Conservation (phyloP, 768 basidiomycete species). For the Pleurotus pulmonarius region DNA sequence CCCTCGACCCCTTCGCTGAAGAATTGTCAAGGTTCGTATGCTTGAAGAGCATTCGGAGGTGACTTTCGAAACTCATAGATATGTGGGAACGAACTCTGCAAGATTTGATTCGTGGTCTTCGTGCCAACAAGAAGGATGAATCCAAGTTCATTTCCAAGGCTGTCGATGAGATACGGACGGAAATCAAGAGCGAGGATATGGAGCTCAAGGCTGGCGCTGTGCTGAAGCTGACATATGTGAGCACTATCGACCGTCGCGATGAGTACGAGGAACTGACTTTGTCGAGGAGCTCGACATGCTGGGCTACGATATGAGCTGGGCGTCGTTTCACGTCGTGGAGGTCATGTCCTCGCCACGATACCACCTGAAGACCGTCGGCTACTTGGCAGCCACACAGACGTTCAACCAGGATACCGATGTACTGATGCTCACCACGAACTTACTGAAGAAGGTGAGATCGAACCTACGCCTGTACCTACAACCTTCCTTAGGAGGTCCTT, state of each 20-base stretch:
- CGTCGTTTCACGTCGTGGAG: slow-evolving; percentile 95
- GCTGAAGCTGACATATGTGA: slow-evolving; percentile 93
- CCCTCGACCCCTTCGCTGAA: no score
- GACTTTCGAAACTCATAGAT: no score
- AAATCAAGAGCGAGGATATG: slow-evolving; percentile 94
- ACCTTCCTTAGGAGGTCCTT: slow-evolving; percentile 7
- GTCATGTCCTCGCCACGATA: slow-evolving; percentile 93
- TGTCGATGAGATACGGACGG: slow-evolving; percentile 89
- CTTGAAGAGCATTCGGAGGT: no score
- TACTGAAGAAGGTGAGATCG: slow-evolving; percentile 79
- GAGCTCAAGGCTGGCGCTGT: slow-evolving; percentile 94
- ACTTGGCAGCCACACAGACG: slow-evolving; percentile 88
- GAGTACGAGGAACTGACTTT: not conserved
- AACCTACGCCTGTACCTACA: slow-evolving; percentile 1
- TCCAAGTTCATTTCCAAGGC: slow-evolving; percentile 88
- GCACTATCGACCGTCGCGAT: slow-evolving; percentile 19
- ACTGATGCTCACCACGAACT: slow-evolving; percentile 94
- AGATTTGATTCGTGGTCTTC: slow-evolving; percentile 91
- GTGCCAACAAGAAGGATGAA: slow-evolving; percentile 94
- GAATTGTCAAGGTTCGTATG: no score
- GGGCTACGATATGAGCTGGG: slow-evolving; percentile 92
- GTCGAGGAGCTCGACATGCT: slow-evolving; percentile 87
- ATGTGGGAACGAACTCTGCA: slow-evolving; percentile 98
- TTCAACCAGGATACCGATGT: slow-evolving; percentile 95
- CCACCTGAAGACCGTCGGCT: slow-evolving; percentile 94